These are phyloP conservation scores for Pythium sukuiense DNA, from an alignment of 352 stramenopile species.

Conservation along the genomic window DNA sequence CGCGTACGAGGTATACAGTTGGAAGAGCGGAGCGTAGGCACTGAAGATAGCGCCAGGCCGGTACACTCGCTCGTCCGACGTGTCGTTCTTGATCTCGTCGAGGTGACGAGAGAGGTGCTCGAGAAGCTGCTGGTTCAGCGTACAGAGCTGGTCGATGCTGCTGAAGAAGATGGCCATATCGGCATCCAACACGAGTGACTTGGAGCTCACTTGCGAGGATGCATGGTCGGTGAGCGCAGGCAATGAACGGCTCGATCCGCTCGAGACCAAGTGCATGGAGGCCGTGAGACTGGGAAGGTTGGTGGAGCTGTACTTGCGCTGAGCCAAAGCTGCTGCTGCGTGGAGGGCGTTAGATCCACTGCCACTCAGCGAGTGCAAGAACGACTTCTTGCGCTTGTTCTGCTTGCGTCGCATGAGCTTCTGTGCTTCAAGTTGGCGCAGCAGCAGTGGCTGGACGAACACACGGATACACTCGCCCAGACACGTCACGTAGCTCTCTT, in stretches of 20 bases:
- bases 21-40: conserved; percentile 80
- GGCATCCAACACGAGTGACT: conserved; percentile 65
- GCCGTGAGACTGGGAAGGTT: conserved; percentile 50
- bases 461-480: conserved; percentile 82
- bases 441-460: conserved; percentile 78
- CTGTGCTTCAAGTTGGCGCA: conserved; percentile 78
- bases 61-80: conserved; percentile 30
- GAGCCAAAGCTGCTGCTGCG: conserved; percentile 29
- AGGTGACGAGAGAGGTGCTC: conserved; percentile 81
- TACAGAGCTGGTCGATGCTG: conserved; percentile 88
- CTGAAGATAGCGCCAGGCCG: conserved; percentile 78
- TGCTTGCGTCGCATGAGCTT: conserved; percentile 61
- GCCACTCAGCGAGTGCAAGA: conserved; percentile 53
- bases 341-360: conserved; percentile 38
- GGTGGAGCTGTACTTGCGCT: conserved; percentile 43
- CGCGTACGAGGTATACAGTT: conserved; percentile 85
- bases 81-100: conserved; percentile 52
- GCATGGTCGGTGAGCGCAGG: not conserved
- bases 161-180: conserved; percentile 89
- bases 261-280: conserved; percentile 15
- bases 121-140: conserved; percentile 85
- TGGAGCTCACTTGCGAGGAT: not conserved
- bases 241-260: conserved; percentile 20
- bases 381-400: conserved; percentile 61
- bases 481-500: conserved; percentile 83